Evolutionary conservation across 1,284 basidiomycete genomes (phyloP).

Genomic region (Xanthoconium separans): DNA sequence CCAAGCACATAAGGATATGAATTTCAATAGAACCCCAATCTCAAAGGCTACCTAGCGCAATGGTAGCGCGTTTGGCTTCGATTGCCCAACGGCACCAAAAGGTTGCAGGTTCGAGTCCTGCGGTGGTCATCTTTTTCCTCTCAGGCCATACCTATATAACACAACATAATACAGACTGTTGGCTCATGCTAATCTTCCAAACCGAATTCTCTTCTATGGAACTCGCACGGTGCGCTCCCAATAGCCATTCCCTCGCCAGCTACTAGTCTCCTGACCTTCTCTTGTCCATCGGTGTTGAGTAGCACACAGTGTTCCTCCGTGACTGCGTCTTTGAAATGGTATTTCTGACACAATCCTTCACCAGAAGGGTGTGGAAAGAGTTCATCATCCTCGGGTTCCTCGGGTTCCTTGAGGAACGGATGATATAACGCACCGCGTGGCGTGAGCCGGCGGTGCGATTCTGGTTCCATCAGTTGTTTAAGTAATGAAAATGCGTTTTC

Average conservation of each 20-base stretch:
- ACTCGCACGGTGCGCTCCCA: conserved; percentile 67
- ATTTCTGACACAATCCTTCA: conserved; percentile 57
- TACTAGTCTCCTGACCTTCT: conserved; percentile 42
- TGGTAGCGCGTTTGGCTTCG: conserved; percentile 88
- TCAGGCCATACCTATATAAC: not conserved
- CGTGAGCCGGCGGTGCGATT: conserved; percentile 74
- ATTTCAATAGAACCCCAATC: not conserved
- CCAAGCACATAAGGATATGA: not conserved
- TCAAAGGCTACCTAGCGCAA: conserved; percentile 36
- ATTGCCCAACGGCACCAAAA: conserved; percentile 68
- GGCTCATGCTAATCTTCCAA: conserved; percentile 10
- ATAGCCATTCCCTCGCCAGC: conserved; percentile 74
- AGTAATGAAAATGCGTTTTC: conserved; percentile 74
- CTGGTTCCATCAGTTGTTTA: conserved; percentile 68
- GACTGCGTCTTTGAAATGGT: conserved; percentile 56
- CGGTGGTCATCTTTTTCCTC: conserved; percentile 49
- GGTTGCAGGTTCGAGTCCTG: conserved; percentile 90
- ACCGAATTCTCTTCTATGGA: conserved; percentile 42
- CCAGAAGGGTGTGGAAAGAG: conserved; percentile 67
- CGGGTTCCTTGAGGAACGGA: conserved; percentile 59
- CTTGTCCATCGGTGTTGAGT: conserved; percentile 33
- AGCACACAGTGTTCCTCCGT: conserved; percentile 55
- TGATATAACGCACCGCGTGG: conserved; percentile 77
- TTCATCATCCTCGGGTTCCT: conserved; percentile 56
- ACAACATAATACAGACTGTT: conserved; percentile 2